Base-by-base conservation (phyloP, 176 grass and related monocot species). In the Musa troglodytarum region DNA sequence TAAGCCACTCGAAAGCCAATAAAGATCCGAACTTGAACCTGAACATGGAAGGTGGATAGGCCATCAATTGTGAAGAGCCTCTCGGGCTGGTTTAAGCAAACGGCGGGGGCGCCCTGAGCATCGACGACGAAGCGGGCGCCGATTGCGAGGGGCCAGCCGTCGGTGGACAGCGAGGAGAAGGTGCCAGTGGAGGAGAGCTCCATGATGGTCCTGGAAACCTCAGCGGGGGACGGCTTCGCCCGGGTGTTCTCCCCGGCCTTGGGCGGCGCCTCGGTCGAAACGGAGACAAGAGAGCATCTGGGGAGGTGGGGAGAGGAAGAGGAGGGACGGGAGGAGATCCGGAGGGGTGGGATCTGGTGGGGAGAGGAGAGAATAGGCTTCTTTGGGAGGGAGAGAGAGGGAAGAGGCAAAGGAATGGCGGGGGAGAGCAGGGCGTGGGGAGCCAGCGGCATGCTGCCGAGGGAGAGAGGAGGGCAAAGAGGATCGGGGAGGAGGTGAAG, bases 81-180 rank as follows among this genome's bases (percentile, higher is more conserved):
- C 54, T 80, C 72, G 74, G 75, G 76, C 8, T 77, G 43, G 54
- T 85, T 75, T 22, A 98, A 61, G 86, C 88, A 93, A 66, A 98
- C 81, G 14, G 86, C 94, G 23, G 94, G 94, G 6, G 74, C 57
- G 49, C 94, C 94, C 50, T 77, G 68, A 12, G 77, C 68, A 77
- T 98, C 94, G 10, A 87, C 75, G 29, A 98, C 88, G 69, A 98
- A 98, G 63, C 88, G 83, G 23, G 90, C 90, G 22, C 94, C 90
- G 26, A 98, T 64, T 58, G 79, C 88, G 20, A 98, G 83, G 24
- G 90, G 90, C 90, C 94, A 97, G 14, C 86, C 86, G 50, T 98
- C 84, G 7, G 71, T 53, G 10, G 88, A 64, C 52, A 91, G 50
- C 10, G 82, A 70, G 29, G 86, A 93, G 26, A 98, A 84, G 8